Percentiles rank a stretch among this genome's conserved stretches.
phyloP scores from a whole-genome alignment of 2,329 filamentous ascomycete genomes.

The Monosporascus sp. region DNA sequence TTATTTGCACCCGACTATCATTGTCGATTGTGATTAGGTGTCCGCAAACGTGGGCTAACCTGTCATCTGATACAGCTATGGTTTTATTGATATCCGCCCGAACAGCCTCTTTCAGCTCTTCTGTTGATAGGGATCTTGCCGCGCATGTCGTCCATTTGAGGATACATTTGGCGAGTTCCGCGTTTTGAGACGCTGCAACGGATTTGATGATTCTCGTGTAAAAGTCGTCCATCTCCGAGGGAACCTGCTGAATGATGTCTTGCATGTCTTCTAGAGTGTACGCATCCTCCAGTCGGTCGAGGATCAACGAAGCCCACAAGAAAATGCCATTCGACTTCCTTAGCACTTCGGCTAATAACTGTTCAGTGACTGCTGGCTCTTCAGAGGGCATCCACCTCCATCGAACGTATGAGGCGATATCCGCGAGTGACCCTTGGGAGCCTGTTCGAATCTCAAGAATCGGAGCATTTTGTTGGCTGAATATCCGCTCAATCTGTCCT shows the following conservation, averaged over 20 bases:
- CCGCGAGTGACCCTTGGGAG: constrained; percentile 11
- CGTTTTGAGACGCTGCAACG: constrained; percentile 9
- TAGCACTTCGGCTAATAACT: constrained; percentile 14
- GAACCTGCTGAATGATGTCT: constrained; percentile 13
- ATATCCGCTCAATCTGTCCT: constrained; percentile 11
- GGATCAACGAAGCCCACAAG: constrained; percentile 19
- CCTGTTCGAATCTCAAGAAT: constrained; percentile 11
- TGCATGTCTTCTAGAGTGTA: constrained; percentile 19
- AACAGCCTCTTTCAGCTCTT: constrained; percentile 2
- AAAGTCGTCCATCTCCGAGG: constrained; percentile 18
- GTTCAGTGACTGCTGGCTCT: constrained; percentile 1
- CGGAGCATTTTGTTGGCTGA: constrained; percentile 10
- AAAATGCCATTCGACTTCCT: constrained; percentile 19
- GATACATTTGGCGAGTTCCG: constrained; percentile 5
- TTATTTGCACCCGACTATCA: not conserved
- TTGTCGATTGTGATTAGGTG: constrained; percentile 2
- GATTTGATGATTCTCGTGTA: constrained; percentile 15
- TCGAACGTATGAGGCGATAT: constrained; percentile 14
- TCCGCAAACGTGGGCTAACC: constrained; percentile 1
- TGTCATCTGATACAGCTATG: not conserved
- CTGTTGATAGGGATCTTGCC: not conserved
- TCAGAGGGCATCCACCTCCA: constrained; percentile 1
- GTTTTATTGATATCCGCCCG: constrained; percentile 3
- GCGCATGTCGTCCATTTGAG: constrained; percentile 6
- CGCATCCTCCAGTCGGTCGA: constrained; percentile 11